These are phyloP conservation scores for Candida chauliodis DNA, from an alignment of 805 yeast genomes.

Conservation along the genomic window DNA sequence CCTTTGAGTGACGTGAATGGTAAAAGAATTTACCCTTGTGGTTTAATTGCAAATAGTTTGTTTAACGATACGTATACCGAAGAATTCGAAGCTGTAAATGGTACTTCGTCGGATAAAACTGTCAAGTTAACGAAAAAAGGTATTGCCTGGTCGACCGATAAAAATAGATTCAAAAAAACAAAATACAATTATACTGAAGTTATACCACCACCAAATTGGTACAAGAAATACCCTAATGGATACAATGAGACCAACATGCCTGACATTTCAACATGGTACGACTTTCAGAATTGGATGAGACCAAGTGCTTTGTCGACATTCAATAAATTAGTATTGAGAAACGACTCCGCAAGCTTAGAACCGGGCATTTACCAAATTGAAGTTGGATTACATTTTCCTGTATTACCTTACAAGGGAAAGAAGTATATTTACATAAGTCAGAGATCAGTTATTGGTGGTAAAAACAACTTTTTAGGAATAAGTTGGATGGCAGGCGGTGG, in stretches of 20 bases:
- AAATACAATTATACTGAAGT: conserved; percentile 33
- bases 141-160: conserved; percentile 40
- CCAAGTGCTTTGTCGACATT: conserved; percentile 41
- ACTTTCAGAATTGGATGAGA: conserved; percentile 47
- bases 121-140: conserved; percentile 35
- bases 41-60: conserved; percentile 74
- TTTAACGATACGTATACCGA: conserved; percentile 65
- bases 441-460: conserved; percentile 72
- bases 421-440: conserved; percentile 68
- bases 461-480: conserved; percentile 67
- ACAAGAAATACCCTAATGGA: conserved; percentile 40
- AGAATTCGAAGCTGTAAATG: conserved; percentile 36
- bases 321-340: conserved; percentile 54
- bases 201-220: conserved; percentile 46
- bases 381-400: conserved; percentile 79
- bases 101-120: conserved; percentile 21
- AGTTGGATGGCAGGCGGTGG: conserved; percentile 76
- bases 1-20: conserved; percentile 43
- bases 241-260: conserved; percentile 43
- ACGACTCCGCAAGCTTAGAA: conserved; percentile 50
- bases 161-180: conserved; percentile 40
- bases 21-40: conserved; percentile 71
- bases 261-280: conserved; percentile 39
- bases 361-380: conserved; percentile 62
- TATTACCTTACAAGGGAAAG: conserved; percentile 60